Evolutionary conservation across 140 eudicot species (phyloP).

Genomic region (Stevia rebaudiana): DNA sequence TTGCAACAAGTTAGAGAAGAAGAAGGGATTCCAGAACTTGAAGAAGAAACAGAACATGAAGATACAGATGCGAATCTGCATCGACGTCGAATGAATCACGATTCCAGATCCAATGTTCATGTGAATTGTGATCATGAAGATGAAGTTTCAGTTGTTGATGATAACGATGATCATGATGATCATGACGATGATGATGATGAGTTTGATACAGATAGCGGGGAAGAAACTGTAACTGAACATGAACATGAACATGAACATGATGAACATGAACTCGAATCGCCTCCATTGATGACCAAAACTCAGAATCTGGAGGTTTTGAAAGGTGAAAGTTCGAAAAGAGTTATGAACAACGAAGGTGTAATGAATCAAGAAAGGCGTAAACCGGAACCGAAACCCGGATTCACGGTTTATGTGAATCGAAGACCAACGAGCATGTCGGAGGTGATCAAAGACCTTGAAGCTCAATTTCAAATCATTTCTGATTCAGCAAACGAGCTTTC

Average conservation of each 20-base stretch:
- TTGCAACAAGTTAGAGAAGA: conserved; percentile 85
- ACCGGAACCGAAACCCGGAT: conserved; percentile 68
- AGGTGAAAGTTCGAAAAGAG: conserved; percentile 47
- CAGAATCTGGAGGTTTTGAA: conserved; percentile 56
- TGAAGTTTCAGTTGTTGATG: conserved; percentile 65
- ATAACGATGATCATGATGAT: no score
- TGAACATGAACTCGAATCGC: conserved; percentile 15
- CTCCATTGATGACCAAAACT: conserved; percentile 29
- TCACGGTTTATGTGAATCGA: conserved; percentile 77
- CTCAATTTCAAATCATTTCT: conserved; percentile 63
- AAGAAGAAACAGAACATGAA: conserved; percentile 91
- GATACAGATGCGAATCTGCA: conserved; percentile 47
- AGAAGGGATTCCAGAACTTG: conserved; percentile 96
- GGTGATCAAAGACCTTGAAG: conserved; percentile 86
- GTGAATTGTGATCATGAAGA: conserved; percentile 38
- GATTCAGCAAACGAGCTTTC: conserved; percentile 76
- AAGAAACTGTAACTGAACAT: conserved; percentile 40
- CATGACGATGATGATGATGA: conserved; percentile 47
- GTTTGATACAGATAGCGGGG: conserved; percentile 44
- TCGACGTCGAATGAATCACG: conserved; percentile 12
- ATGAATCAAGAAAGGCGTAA: conserved; percentile 33
- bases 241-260: conserved; percentile 27
- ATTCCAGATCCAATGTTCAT: conserved; percentile 22
- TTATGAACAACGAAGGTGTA: conserved; percentile 40
- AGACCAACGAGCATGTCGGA: conserved; percentile 98